These are phyloP conservation scores for Fusarium oxysporum DNA, from an alignment of 2,329 filamentous ascomycete species.

Conservation along the genomic window DNA sequence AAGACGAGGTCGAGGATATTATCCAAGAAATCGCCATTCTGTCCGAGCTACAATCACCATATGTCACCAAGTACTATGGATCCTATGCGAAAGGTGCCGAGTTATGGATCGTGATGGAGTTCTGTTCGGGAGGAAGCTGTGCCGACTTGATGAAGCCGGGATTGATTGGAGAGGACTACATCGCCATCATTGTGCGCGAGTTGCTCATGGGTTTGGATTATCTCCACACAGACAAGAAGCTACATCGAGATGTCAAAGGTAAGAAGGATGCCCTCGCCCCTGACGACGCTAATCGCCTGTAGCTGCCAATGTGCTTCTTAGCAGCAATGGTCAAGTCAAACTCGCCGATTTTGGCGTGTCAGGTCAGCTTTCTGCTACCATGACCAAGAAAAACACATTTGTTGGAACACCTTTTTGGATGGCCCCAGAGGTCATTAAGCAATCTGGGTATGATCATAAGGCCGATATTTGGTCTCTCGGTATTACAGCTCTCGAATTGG, in stretches of 20 bases:
- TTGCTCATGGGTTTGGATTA: constrained; percentile 91
- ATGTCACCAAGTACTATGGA: constrained; percentile 97
- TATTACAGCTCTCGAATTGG: constrained; percentile 92
- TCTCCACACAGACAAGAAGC: constrained; percentile 92
- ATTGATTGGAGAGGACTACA: constrained; percentile 91
- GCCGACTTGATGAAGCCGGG: constrained; percentile 96
- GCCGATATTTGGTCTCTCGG: constrained; percentile 98
- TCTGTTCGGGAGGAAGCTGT: constrained; percentile 95
- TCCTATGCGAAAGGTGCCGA: constrained; percentile 96
- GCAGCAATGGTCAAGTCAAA: constrained; percentile 94
- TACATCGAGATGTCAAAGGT: constrained; percentile 97
- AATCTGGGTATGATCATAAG: constrained; percentile 97
- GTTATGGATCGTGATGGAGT: constrained; percentile 99
- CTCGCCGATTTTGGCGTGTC: constrained; percentile 97
- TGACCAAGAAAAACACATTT: constrained; percentile 99
- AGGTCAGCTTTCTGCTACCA: constrained; percentile 93
- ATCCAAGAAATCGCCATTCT: constrained; percentile 98
- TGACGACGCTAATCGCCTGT: constrained; percentile 8
- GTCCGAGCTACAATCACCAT: constrained; percentile 93
- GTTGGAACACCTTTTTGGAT: constrained; percentile 99
- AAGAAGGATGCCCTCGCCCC: constrained; percentile 32
- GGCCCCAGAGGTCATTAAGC: constrained; percentile 98
- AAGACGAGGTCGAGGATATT: constrained; percentile 99
- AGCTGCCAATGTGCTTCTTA: constrained; percentile 94
- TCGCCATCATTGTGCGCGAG: constrained; percentile 93